Evolutionary conservation across 2,329 filamentous ascomycete species (phyloP), one percentile per base, ranked within the genome.

Genomic region (Eutypella sp.): DNA sequence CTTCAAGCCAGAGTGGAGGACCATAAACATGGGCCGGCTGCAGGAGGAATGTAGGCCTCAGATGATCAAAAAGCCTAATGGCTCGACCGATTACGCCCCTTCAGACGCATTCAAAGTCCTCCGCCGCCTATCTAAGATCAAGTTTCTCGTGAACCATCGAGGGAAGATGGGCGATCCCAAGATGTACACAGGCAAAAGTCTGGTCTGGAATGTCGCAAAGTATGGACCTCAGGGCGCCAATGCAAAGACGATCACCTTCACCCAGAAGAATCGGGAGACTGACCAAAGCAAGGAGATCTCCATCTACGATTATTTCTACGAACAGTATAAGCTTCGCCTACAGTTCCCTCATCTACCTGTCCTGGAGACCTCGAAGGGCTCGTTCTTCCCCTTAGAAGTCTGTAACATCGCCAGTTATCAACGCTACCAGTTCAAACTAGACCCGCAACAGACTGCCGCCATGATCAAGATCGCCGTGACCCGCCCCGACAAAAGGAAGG

Each of bases 401-500:
- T 80, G 78, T 45, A 65, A 67, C 8, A 53, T 82, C 6, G 57
- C 71, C 29, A 64, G 70, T 0, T 74, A 79, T 59, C 82, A 86
- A 60, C 71, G 78, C 0, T 87, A 84, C 52, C 69, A 71, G 0
- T 84, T 71, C 67, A 87, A 86, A 64, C 63, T 87, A 1, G 76
- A 76, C 44, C 71, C 76, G 0, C 62, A 68, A 0, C 75, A 95
- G 68, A 96, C 92, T 0, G 71, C 84, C 0, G 69, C 77, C 5
- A 99, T 99, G 93, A 96, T 99, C 71, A 92, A 87, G 65, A 89
- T 92, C 57, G 91, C 92, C 0, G 92, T 96, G 4, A 89, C 86
- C 5, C 78, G 84, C 1, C 93, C 93, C 0, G 62, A 64, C 0
- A 63, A 82, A 24, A 87, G 93, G n/a, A 78, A 81, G 53, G 56